Conservation (phyloP, 2,329 filamentous ascomycete species). For the Pseudogymnoascus destructans region DNA sequence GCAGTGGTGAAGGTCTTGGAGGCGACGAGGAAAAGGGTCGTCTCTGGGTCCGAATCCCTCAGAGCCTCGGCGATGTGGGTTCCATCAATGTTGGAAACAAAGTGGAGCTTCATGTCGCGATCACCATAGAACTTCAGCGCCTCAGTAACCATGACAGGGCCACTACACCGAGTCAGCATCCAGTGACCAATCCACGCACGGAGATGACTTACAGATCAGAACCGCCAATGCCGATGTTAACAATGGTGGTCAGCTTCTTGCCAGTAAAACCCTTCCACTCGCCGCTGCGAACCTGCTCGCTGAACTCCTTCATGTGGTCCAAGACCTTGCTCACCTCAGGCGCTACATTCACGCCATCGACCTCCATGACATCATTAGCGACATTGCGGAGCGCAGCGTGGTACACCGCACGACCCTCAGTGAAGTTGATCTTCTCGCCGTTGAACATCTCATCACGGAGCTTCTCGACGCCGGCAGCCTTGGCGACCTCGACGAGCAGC, state of each 20-base stretch:
- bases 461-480: constrained; percentile 82
- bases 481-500: constrained; percentile 76
- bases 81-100: constrained; percentile 98
- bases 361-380: constrained; percentile 65
- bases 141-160: constrained; percentile 97
- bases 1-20: constrained; percentile 99
- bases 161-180: constrained; percentile 37
- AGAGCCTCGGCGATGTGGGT: constrained; percentile 95
- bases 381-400: constrained; percentile 90
- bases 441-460: constrained; percentile 96
- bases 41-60: constrained; percentile 80
- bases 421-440: constrained; percentile 99
- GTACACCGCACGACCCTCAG: constrained; percentile 90
- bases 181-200: background rate
- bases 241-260: constrained; percentile 90
- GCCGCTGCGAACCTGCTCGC: constrained; percentile 83
- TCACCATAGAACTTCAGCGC: constrained; percentile 90
- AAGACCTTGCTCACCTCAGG: constrained; percentile 84
- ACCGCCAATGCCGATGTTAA: constrained; percentile 97
- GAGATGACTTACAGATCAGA: constrained; percentile 72
- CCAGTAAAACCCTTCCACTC: constrained; percentile 96
- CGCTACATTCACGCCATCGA: constrained; percentile 87
- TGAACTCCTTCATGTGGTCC: constrained; percentile 97
- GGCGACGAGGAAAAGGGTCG: constrained; percentile 94
- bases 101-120: constrained; percentile 78